A percentile compares a stretch with the other conserved stretches of the same genome.
These are phyloP conservation scores for Saturnispora silvae DNA, from an alignment of 805 yeast species.

Conservation along the genomic window DNA sequence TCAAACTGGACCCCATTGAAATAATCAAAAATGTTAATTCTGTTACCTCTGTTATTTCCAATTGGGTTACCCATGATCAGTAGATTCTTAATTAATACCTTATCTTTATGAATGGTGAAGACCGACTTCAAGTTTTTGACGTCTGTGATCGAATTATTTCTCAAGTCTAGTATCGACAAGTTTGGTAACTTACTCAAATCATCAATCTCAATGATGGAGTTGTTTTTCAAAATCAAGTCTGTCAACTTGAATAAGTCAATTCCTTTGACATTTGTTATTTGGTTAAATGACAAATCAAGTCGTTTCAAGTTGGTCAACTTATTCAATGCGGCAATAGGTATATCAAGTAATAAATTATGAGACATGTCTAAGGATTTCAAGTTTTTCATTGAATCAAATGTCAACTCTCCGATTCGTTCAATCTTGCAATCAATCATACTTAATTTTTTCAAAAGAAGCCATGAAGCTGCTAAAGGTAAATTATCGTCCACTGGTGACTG, in stretches of 20 bases:
- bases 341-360: conserved; percentile 35
- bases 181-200: conserved; percentile 36
- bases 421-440: conserved; percentile 32
- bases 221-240: conserved; percentile 41
- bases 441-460: conserved; percentile 31
- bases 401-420: conserved; percentile 20
- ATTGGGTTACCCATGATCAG: conserved; percentile 31
- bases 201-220: conserved; percentile 26
- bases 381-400: conserved; percentile 24
- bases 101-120: conserved; percentile 18
- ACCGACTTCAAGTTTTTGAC: conserved; percentile 32
- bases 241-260: conserved; percentile 35
- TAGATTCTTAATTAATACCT: conserved; percentile 19
- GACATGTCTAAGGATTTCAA: conserved; percentile 43
- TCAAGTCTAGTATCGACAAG: conserved; percentile 33
- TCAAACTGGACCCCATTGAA: conserved; percentile 42
- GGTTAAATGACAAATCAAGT: conserved; percentile 42
- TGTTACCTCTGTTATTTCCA: conserved; percentile 30
- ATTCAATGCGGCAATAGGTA: conserved; percentile 43
- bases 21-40: conserved; percentile 46
- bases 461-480: too few species aligned
- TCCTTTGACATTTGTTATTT: conserved; percentile 24
- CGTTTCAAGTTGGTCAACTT: conserved; percentile 39
- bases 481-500: too few species aligned
- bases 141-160: conserved; percentile 35